Percentiles rank a stretch among this genome's conserved stretches.
Evolutionary conservation across 2,329 filamentous ascomycete genomes (phyloP).

Genomic region (Macrophomina phaseolina): DNA sequence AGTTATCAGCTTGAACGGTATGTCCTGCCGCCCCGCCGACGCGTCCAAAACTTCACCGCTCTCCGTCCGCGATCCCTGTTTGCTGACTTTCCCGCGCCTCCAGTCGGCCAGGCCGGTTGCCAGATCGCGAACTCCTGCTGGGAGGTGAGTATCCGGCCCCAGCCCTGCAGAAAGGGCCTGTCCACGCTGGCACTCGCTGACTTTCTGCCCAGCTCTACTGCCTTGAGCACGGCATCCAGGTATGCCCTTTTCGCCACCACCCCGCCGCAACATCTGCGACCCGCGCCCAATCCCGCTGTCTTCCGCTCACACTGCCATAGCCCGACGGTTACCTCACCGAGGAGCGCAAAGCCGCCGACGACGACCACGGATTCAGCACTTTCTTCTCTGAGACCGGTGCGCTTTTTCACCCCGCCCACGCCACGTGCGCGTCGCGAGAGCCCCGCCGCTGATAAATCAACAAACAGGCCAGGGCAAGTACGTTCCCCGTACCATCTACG

Average conservation of each 20-base stretch:
- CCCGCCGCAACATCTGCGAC: slow-evolving; percentile 6
- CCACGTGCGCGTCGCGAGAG: slow-evolving; percentile 7
- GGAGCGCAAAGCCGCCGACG: slow-evolving; percentile 90
- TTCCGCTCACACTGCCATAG: slow-evolving; percentile 56
- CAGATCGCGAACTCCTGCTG: slow-evolving; percentile 99
- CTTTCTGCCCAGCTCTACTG: slow-evolving; percentile 80
- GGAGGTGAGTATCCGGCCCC: slow-evolving; percentile 76
- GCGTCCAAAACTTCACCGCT: slow-evolving; percentile 51
- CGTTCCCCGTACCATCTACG: slow-evolving; percentile 73
- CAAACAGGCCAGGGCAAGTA: slow-evolving; percentile 62
- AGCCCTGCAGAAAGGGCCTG: background rate
- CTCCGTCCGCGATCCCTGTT: slow-evolving; percentile 34
- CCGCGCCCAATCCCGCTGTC: slow-evolving; percentile 24
- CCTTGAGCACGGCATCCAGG: slow-evolving; percentile 99
- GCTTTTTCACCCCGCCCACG: slow-evolving; percentile 11
- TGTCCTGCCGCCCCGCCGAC: slow-evolving; percentile 48
- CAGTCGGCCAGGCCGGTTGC: slow-evolving; percentile 99
- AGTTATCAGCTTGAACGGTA: slow-evolving; percentile 99
- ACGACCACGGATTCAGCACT: slow-evolving; percentile 96
- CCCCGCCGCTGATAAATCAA: slow-evolving; percentile 23
- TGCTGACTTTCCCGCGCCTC: slow-evolving; percentile 61
- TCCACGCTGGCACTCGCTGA: background rate
- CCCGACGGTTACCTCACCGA: slow-evolving; percentile 98
- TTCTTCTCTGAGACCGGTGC: slow-evolving; percentile 75
- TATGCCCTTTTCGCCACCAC: slow-evolving; percentile 55